Percentiles rank a stretch among this genome's conserved stretches.
These are phyloP conservation scores for Scheffersomyces stambukii DNA, from an alignment of 1,139 yeast species.

Conservation along the genomic window DNA sequence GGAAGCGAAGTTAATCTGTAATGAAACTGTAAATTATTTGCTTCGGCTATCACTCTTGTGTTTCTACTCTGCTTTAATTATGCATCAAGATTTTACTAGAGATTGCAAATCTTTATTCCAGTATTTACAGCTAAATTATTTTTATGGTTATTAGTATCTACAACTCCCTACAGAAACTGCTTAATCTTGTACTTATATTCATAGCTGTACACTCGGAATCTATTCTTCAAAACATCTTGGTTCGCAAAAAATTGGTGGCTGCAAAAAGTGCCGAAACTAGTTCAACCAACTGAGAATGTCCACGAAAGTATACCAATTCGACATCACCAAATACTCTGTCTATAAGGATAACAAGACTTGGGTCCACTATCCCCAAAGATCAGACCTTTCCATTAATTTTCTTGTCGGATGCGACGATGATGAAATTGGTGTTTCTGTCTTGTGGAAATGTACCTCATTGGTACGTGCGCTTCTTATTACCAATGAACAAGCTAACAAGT, in stretches of 20 bases:
- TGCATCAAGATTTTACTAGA: no score
- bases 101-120: no score
- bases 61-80: no score
- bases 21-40: no score
- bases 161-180: no score
- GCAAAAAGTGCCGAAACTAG: not conserved
- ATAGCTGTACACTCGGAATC: not conserved
- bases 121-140: no score
- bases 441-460: slow-evolving; percentile 20
- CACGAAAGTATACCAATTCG: slow-evolving; percentile 4
- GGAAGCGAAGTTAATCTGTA: no score
- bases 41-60: no score
- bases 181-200: no score
- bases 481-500: slow-evolving; percentile 5
- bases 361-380: slow-evolving; percentile 26
- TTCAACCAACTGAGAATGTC: not conserved
- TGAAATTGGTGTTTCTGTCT: slow-evolving; percentile 11
- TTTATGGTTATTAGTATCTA: no score
- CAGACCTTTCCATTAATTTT: slow-evolving; percentile 19
- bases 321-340: slow-evolving; percentile 11
- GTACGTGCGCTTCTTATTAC: slow-evolving; percentile 12
- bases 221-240: not conserved
- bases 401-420: slow-evolving; percentile 3
- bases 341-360: slow-evolving; percentile 11
- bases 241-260: not conserved